Conservation (phyloP, 257 asterid genomes). For the Ophiorrhiza pumila region DNA sequence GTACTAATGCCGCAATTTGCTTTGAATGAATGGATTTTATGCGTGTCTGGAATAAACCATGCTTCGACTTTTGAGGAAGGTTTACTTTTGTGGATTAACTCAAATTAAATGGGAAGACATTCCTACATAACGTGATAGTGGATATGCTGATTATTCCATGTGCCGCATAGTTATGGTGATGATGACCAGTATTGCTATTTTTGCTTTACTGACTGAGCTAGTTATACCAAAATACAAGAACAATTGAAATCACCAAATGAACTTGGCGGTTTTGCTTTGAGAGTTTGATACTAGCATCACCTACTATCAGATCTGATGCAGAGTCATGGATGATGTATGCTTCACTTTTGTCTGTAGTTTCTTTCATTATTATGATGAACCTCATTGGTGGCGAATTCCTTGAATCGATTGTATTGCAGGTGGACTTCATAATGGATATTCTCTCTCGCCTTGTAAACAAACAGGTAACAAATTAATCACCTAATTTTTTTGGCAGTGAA, state of each 20-base stretch:
- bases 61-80: background rate
- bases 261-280: background rate
- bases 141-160: background rate
- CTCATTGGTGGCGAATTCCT: background rate
- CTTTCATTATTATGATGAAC: background rate
- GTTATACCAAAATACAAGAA: background rate
- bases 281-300: background rate
- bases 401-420: constrained; percentile 44
- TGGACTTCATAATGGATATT: constrained; percentile 91
- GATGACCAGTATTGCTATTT: background rate
- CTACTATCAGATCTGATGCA: background rate
- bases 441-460: constrained; percentile 95
- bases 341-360: background rate
- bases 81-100: background rate
- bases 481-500: background rate
- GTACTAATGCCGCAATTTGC: background rate
- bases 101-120: background rate
- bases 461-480: constrained; percentile 56
- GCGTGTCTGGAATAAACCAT: background rate
- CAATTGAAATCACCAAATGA: background rate
- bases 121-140: background rate
- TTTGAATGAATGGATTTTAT: background rate
- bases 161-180: background rate
- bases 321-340: background rate
- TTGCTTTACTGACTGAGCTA: background rate